phyloP scores from a whole-genome alignment of 73 alveolate genomes.

The Paramecium pentaurelia region DNA sequence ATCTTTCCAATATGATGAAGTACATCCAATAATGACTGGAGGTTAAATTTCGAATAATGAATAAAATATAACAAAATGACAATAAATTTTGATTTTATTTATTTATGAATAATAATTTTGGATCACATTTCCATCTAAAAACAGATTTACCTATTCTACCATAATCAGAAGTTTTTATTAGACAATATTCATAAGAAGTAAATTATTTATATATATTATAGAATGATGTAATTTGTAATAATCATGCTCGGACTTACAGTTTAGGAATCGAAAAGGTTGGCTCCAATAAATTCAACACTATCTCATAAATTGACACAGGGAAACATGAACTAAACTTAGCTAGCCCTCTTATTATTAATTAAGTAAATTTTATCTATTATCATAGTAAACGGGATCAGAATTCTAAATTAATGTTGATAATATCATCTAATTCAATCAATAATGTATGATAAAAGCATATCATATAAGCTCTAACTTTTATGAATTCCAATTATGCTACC shows the following conservation, averaged over 20 bases:
- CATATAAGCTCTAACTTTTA: neutral
- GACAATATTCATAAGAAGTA: neutral
- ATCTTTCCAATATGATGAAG: neutral
- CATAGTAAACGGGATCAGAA: neutral
- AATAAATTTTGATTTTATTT: neutral
- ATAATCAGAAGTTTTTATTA: neutral
- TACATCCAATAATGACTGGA: neutral
- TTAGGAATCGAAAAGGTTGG: neutral
- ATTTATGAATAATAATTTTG: neutral
- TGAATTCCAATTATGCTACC: neutral
- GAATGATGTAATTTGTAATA: neutral
- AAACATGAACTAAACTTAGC: neutral
- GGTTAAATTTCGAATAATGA: neutral
- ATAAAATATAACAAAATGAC: neutral
- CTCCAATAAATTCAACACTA: neutral
- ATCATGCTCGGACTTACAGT: neutral
- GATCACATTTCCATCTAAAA: neutral
- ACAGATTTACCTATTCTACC: neutral
- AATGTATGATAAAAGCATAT: neutral
- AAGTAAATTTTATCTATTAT: neutral
- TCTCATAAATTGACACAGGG: neutral
- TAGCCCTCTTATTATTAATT: neutral
- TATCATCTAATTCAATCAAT: neutral
- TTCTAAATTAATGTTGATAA: neutral
- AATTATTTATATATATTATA: neutral